These are phyloP conservation scores for Stagonosporopsis cucurbitacearum DNA, from an alignment of 2,329 filamentous ascomycete genomes.

Conservation along the genomic window DNA sequence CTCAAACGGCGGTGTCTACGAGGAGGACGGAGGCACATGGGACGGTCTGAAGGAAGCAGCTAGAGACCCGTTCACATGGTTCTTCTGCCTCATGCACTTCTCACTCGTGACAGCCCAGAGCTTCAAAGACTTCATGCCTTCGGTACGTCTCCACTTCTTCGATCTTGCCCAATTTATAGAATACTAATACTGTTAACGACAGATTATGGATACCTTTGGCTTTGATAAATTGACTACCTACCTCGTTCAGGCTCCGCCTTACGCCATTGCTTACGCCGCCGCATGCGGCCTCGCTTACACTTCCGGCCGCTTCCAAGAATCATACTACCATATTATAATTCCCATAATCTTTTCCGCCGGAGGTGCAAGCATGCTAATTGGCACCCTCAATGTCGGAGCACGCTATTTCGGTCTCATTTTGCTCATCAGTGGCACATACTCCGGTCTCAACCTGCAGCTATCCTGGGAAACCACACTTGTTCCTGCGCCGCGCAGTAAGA, in stretches of 20 bases:
- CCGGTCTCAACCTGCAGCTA: constrained; percentile 51
- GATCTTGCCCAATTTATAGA: background rate
- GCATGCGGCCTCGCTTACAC: constrained; percentile 35
- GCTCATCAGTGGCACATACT: constrained; percentile 48
- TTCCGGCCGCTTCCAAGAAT: constrained; percentile 40
- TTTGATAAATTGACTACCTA: constrained; percentile 42
- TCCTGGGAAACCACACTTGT: constrained; percentile 54
- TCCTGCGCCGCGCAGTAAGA: constrained; percentile 51
- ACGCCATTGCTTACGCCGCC: constrained; percentile 40
- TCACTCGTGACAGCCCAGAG: constrained; percentile 40
- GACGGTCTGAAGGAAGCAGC: constrained; percentile 48
- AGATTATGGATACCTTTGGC: constrained; percentile 31
- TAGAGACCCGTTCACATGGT: constrained; percentile 51
- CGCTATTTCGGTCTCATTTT: constrained; percentile 19
- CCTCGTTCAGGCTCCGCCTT: constrained; percentile 53
- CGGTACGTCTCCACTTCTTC: constrained; percentile 17
- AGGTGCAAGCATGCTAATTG: constrained; percentile 37
- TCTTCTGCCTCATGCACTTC: constrained; percentile 52
- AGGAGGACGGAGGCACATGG: constrained; percentile 52
- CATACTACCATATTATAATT: constrained; percentile 37
- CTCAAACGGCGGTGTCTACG: constrained; percentile 41
- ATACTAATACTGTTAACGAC: background rate
- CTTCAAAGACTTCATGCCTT: constrained; percentile 46
- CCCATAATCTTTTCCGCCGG: constrained; percentile 31
- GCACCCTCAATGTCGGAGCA: constrained; percentile 35